Base-by-base conservation (phyloP, 441 rosid species). In the Erysimum cheiri region DNA sequence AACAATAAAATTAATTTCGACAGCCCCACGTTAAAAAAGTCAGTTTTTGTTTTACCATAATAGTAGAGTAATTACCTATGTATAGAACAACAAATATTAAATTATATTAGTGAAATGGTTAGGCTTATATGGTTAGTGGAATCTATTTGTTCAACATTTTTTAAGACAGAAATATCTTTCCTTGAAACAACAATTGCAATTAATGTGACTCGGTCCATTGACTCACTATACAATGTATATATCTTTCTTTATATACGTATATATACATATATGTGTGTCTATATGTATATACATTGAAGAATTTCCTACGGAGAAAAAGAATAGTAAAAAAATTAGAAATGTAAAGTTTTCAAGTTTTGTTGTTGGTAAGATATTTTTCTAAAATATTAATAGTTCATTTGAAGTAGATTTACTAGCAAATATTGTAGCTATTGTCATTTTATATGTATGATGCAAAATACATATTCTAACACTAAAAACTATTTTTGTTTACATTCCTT, bases 11-110 rank as follows among this genome's bases (percentile, higher is more conserved):
- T 6, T 35, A n/a, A 33, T 44, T 57, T 33, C 6, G 35, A 44
- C 32, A 59, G 33, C 8, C 19, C 35, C 13, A 15, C 9, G 19
- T 17, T 58, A 47, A 35, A 44, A 39, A 11, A 5, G 67, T 40
- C 60, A 37, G n/a, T 35, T 46, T 47, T 57, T 36, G 31, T 24
- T 57, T 69, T 58, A 35, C 10, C n/a, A 24, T 24, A 35, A 15
- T 39, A 39, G n/a, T n/a, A 12, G 47, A 47, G 14, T 19, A 14
- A 36, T 58, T 26, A 36, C 13, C 58, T 6, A 56, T 14, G 6
- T 11, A 50, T 26, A 5, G 22, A 19, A 57, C 4, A n/a, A 41
- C 9, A 32, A n/a, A 19, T 1, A n/a, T 68, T 5, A 35, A 9
- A 44, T 17, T 43, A 43, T 43, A 14, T 40, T 43, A 14, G 19